A percentile compares a stretch with the other conserved stretches of the same genome.
These are phyloP conservation scores for Loxodes magnus DNA, from an alignment of 73 alveolate species.

Conservation along the genomic window DNA sequence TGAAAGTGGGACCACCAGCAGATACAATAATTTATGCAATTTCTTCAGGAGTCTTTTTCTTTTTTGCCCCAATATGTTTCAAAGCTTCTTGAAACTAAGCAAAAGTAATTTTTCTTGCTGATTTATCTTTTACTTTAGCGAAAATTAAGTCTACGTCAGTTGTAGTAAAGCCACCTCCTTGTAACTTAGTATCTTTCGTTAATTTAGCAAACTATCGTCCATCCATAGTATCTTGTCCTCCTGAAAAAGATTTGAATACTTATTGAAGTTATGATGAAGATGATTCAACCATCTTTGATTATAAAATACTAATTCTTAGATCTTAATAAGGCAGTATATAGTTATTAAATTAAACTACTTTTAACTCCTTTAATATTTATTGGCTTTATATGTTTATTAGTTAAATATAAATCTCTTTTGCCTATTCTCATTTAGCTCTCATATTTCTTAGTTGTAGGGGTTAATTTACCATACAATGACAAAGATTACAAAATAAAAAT, in stretches of 20 bases:
- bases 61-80: constrained; percentile 54
- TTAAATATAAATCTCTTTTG: too few relatives aligned
- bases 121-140: constrained; percentile 47
- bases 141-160: constrained; percentile 43
- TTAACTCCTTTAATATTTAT: too few relatives aligned
- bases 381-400: too few relatives aligned
- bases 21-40: constrained; percentile 18
- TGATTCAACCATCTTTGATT: too few relatives aligned
- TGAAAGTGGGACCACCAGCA: constrained; percentile 69
- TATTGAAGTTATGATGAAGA: too few relatives aligned
- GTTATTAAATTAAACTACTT: too few relatives aligned
- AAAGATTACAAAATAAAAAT: too few relatives aligned
- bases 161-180: constrained; percentile 17
- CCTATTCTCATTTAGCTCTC: too few relatives aligned
- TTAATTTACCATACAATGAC: too few relatives aligned
- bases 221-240: constrained; percentile 19
- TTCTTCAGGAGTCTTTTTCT: constrained; percentile 38
- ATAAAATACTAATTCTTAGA: too few relatives aligned
- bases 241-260: constrained; percentile 19
- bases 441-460: too few relatives aligned
- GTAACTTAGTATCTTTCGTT: constrained; percentile 20
- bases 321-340: too few relatives aligned
- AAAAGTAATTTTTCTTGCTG: constrained; percentile 58
- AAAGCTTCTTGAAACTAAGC: constrained; percentile 62
- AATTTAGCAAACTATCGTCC: constrained; percentile 25